Evolutionary conservation across 495 filamentous ascomycete species (phyloP).

Genomic region (Ramalina intermedia): DNA sequence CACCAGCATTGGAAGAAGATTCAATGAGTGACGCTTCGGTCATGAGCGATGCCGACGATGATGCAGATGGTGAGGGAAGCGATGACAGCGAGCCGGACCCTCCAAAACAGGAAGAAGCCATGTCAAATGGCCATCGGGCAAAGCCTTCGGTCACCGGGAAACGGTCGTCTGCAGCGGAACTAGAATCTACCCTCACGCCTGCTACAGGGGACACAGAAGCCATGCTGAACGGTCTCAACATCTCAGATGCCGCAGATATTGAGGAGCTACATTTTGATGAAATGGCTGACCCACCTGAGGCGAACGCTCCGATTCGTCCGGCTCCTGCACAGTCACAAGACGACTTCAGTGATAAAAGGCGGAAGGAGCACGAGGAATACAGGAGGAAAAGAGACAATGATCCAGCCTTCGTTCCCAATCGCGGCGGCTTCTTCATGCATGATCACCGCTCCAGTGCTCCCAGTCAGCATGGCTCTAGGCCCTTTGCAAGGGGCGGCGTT

Average conservation of each 20-base stretch:
- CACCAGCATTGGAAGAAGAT: conserved; percentile 61
- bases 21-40: conserved; percentile 70
- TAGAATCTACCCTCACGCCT: conserved; percentile 10
- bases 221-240: conserved; percentile 73
- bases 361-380: conserved; percentile 82
- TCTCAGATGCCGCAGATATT: conserved; percentile 41
- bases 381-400: conserved; percentile 75
- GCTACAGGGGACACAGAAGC: conserved; percentile 59
- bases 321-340: conserved; percentile 13
- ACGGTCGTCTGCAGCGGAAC: conserved; percentile 11
- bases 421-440: conserved; percentile 94
- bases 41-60: conserved; percentile 61
- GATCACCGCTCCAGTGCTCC: conserved; percentile 70
- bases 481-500: conserved; percentile 47
- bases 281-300: conserved; percentile 23
- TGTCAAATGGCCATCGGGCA: conserved; percentile 26
- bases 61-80: conserved; percentile 57
- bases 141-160: conserved; percentile 23
- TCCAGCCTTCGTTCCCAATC: conserved; percentile 87
- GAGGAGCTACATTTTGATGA: conserved; percentile 57
- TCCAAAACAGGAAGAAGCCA: conserved; percentile 27
- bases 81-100: conserved; percentile 58
- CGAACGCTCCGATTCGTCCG: conserved; percentile 3
- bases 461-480: conserved; percentile 60
- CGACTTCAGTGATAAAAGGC: conserved; percentile 49